Evolutionary conservation across 441 rosid genomes (phyloP), one percentile per base, ranked within the genome.

Genomic region (Melianthus villosus): DNA sequence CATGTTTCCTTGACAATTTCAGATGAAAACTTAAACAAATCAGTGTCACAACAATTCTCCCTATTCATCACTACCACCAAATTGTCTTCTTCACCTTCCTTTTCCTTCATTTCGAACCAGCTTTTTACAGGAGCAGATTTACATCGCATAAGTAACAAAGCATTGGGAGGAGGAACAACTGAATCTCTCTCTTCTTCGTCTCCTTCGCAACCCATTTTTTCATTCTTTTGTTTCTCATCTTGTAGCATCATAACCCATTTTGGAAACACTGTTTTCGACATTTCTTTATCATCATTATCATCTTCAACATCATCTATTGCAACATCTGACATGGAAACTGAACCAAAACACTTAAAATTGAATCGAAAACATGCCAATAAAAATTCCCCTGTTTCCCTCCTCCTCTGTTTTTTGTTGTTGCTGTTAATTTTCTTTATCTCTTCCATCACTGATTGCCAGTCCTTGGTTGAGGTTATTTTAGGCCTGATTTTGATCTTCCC

Each of bases 401-500:
- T 57, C 58, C 67, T 71, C 69, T 62, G 59, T 13, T 38, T 50
- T 25, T 64, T 50, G 41, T 60, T 65, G 50, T 35, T 50, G 35
- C 54, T 65, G 54, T 77, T 94, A 49, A 82, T 70, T 56, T 69
- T 68, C 54, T 87, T 94, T 1, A 82, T 77, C 67, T 87, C 97
- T 36, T 72, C 93, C 93, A 87, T 82, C 3, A 82, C 79, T 0
- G 91, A 75, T 54, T 82, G 93, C 94, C 94, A 82, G 50, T 58
- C 78, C 70, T 75, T 82, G 54, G 79, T 60, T 22, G 79, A 32
- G 22, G 59, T 45, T 1, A 53, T 48, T 31, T 74, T 73, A 14
- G 75, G 72, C 54, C 66, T 56, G 20, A 80, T 86, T 63, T 80
- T 87, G 71, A 87, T 82, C 80, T 87, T 86, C 25, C 97, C 97